These are phyloP conservation scores for Truncatella angustata DNA, from an alignment of 2,329 filamentous ascomycete species.

Conservation along the genomic window DNA sequence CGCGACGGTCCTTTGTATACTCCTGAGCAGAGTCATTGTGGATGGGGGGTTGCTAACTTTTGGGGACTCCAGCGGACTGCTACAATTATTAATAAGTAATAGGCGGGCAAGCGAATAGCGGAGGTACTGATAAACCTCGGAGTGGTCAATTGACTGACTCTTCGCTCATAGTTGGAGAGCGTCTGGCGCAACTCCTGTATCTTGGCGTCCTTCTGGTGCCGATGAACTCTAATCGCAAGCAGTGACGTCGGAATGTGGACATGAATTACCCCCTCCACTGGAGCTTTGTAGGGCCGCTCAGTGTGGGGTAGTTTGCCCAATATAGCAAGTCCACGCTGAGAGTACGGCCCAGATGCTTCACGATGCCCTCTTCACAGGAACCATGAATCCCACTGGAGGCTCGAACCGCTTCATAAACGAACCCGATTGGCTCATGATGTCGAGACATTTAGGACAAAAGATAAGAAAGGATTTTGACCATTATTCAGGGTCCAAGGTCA, in stretches of 20 bases:
- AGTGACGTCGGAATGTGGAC: neutral
- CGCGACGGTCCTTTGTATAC: constrained; percentile 20
- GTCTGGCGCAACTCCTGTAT: neutral
- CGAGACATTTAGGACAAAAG: no score
- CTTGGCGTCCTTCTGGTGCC: neutral
- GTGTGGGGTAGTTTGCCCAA: constrained; percentile 8
- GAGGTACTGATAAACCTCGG: no score
- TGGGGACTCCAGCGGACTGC: neutral
- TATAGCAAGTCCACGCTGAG: constrained; percentile 9
- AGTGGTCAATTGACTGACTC: neutral
- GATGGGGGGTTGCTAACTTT: neutral
- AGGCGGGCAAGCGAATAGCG: constrained; percentile 6
- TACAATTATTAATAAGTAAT: constrained; percentile 5
- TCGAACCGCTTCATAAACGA: no score
- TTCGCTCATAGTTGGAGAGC: neutral
- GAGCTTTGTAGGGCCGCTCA: neutral
- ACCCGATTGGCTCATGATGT: no score
- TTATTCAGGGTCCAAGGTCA: no score
- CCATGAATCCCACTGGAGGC: no score
- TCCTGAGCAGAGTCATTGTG: constrained; percentile 26
- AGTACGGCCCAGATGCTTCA: neutral
- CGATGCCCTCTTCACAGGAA: no score
- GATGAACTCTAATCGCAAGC: neutral
- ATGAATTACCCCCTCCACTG: neutral
- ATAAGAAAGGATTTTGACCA: no score